A percentile compares a stretch with the other conserved stretches of the same genome.
These are phyloP conservation scores for Camillea tinctor DNA, from an alignment of 2,329 filamentous ascomycete species.

Conservation along the genomic window DNA sequence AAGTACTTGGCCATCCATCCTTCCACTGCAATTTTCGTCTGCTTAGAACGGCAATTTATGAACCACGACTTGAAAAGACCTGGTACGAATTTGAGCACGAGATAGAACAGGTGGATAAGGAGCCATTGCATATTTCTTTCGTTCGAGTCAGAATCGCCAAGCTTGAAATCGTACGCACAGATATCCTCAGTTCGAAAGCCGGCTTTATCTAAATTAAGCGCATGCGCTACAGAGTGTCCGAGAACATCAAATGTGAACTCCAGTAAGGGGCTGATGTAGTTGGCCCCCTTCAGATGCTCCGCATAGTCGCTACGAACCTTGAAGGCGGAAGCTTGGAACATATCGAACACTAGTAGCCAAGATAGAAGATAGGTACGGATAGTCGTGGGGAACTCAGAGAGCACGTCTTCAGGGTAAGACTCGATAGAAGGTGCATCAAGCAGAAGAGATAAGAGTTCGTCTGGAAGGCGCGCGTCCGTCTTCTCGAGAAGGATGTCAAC, in stretches of 20 bases:
- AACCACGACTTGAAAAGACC: conserved; percentile 83
- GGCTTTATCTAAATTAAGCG: conserved; percentile 70
- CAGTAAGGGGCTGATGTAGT: conserved; percentile 67
- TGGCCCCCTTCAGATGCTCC: conserved; percentile 72
- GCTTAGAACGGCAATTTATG: conserved; percentile 74
- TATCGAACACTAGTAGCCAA: conserved; percentile 88
- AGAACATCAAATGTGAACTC: conserved; percentile 83
- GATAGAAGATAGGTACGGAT: conserved; percentile 81
- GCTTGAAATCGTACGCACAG: conserved; percentile 49
- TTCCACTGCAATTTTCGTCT: conserved; percentile 77
- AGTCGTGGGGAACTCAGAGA: conserved; percentile 65
- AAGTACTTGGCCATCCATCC: conserved; percentile 84
- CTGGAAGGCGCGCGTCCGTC: conserved; percentile 69
- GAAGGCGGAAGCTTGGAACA: conserved; percentile 74
- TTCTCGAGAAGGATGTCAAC: conserved; percentile 74
- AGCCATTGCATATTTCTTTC: conserved; percentile 81
- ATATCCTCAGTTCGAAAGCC: conserved; percentile 59
- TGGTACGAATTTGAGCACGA: conserved; percentile 73
- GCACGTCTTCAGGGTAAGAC: conserved; percentile 62
- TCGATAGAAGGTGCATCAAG: conserved; percentile 73
- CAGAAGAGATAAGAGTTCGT: conserved; percentile 81
- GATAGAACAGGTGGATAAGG: conserved; percentile 81
- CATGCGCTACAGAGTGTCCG: conserved; percentile 71
- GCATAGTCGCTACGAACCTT: conserved; percentile 81
- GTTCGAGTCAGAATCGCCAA: conserved; percentile 56